Evolutionary conservation across 1,284 basidiomycete genomes (phyloP), one percentile per base, ranked within the genome.

Genomic region (Kwoniella shivajii): DNA sequence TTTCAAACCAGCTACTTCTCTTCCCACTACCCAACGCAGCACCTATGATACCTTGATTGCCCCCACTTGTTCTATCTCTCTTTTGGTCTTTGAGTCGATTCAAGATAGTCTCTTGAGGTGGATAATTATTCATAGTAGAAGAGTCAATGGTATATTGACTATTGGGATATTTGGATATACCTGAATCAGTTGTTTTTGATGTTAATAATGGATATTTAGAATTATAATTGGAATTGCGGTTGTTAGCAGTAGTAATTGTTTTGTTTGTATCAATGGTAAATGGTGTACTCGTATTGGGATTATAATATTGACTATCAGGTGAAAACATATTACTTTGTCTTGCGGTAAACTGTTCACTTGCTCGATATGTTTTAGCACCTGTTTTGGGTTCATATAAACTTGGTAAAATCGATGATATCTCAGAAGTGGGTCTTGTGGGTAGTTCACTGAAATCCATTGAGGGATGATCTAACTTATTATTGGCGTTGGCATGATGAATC

Each of bases 321-420:
- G 31, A 34, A 24, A 47, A 22, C 10, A 47, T 34, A 24, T n/a
- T 6, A 20, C 9, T 30, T 18, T 10, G 6, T n/a, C n/a, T n/a
- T n/a, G n/a, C n/a, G n/a, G n/a, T n/a, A n/a, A n/a, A n/a, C n/a
- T 6, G 18, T 45, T 22, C 30, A 39, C 37, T 39, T 20, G n/a
- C 10, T 18, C 47, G 37, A 43, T 56, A 66, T 33, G 54, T 29
- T 18, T n/a, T 29, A 24, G 65, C 63, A 2, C 57, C 60, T 7
- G 57, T 57, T 4, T 7, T 37, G 1, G 63, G 65, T 42, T 65
- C 63, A 30, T 67, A 67, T 26, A 67, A 26, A 11, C 51, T 56
- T 13, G 65, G 65, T 16, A 67, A 41, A 2, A 57, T 56, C 20
- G 14, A 13, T 20, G 9, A n/a, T 20, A 51, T 22, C 11, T 45